phyloP scores from a whole-genome alignment of 257 asterid genomes.

The Galeopsis tetrahit region DNA sequence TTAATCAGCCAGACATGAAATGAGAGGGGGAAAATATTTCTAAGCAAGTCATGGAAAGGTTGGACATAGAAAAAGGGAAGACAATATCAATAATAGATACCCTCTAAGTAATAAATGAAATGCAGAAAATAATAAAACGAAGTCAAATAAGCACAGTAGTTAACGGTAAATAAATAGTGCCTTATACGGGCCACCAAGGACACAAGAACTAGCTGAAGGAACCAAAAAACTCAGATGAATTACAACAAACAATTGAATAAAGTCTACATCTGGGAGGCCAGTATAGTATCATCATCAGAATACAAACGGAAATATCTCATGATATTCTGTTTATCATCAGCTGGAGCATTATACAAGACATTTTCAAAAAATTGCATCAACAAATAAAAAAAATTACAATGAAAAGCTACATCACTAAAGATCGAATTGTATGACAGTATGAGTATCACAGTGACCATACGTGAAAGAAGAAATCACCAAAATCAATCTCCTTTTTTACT shows the following conservation, averaged over 20 bases:
- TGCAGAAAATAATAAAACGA: too few species aligned
- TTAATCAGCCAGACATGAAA: background rate
- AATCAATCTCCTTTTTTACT: background rate
- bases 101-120: background rate
- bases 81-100: background rate
- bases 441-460: background rate
- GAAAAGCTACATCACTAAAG: background rate
- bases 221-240: background rate
- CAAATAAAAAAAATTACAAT: background rate
- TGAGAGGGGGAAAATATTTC: background rate
- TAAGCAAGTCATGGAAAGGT: background rate
- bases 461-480: background rate
- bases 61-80: background rate
- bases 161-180: background rate
- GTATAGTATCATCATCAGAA: constrained; percentile 1
- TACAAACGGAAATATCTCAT: background rate
- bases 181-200: background rate
- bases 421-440: background rate
- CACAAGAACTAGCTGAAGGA: background rate
- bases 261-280: background rate
- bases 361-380: background rate
- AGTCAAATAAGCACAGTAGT: background rate
- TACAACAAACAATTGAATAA: background rate
- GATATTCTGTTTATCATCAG: background rate
- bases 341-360: constrained; percentile 6